phyloP scores from a whole-genome alignment of 2,329 filamentous ascomycete species.

The Dactylellina sp. region DNA sequence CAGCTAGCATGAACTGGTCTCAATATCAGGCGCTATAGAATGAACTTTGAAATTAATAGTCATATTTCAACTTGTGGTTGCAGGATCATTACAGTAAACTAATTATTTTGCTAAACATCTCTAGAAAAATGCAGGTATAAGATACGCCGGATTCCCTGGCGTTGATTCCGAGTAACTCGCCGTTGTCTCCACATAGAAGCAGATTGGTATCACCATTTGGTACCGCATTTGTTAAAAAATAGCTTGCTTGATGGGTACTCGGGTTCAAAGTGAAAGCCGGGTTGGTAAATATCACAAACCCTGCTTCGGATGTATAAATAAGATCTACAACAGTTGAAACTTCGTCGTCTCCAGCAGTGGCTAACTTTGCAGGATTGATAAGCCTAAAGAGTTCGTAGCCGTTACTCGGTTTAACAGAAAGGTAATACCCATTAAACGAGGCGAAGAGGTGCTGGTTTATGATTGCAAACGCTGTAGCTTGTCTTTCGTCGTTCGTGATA shows the following conservation, averaged over 20 bases:
- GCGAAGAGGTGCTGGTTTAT: slow-evolving; percentile 1
- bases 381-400: neutral
- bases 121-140: neutral
- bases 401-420: neutral
- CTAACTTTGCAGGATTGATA: neutral
- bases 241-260: neutral
- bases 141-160: neutral
- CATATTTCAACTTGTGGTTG: no score
- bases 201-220: neutral
- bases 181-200: neutral
- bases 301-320: neutral
- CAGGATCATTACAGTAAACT: no score
- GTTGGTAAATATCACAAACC: neutral
- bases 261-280: neutral
- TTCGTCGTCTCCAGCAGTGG: neutral
- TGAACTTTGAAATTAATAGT: no score
- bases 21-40: no score
- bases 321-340: neutral
- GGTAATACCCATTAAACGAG: neutral
- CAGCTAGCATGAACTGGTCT: no score
- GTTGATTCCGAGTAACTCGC: neutral
- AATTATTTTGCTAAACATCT: no score
- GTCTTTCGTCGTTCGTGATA: neutral
- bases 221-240: neutral
- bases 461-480: neutral